Evolutionary conservation across 371 early-diverging fungal genomes (phyloP), one percentile per base, ranked within the genome.

Genomic region (Syncephalis plumigaleata): DNA sequence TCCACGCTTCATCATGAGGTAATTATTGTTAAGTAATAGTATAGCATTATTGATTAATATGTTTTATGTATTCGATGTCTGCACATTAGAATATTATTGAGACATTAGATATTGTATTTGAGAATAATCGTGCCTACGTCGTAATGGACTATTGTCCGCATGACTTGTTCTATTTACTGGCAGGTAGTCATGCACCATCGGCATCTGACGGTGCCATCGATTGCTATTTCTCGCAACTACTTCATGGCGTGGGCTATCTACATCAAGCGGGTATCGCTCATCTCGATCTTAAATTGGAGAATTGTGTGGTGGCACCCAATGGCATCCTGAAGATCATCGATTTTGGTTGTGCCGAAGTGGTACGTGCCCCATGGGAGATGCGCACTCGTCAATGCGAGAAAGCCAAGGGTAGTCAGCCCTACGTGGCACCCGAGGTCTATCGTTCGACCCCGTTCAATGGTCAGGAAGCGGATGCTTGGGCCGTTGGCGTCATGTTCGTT

Each of bases 271-370:
- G 84, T 3, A 71, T 86, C 15, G 76, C 76, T 0, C 87, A 86
- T 58, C 71, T 83, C 36, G 89, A 90, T 56, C 56, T 91, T 44
- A 91, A 91, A 53, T 70, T 87, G 18, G 91, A 88, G 49, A 91
- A 91, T 64, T 69, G 81, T 17, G 63, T 87, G 15, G 53, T 86
- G 50, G 71, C 70, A 44, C 75, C 75, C 46, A 55, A 56, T 20
- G 76, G 81, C 8, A 72, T 77, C 8, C 62, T 91, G 46, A 92
- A 92, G 59, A 79, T 92, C 45, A 84, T 85, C 36, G 95, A 95
- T 58, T 95, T 95, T 73, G 92, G 95, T 13, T 83, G 82, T 39
- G 79, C 88, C n/a, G 72, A 73, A 18, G 84, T 87, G 22, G 85
- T 71, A 56, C 70, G 75, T 49, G 68, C 75, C 37, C 79, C 81